Conservation (phyloP, 768 basidiomycete species). For the Phylloporus rhodoxanthus region DNA sequence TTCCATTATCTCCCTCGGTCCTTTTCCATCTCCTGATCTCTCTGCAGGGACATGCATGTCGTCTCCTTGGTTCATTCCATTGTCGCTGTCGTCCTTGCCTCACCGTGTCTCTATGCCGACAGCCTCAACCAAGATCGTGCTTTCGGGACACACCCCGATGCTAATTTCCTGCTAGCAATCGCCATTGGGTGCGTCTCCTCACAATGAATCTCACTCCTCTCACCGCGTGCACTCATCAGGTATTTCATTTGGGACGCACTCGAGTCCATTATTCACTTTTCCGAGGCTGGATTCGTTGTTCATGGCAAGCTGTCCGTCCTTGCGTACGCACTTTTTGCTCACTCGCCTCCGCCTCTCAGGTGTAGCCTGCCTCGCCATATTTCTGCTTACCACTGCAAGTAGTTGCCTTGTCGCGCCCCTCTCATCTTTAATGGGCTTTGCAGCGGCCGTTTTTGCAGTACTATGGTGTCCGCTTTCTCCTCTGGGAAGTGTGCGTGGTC, state of each 20-base stretch:
- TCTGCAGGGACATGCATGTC: constrained; percentile 57
- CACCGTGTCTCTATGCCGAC: constrained; percentile 44
- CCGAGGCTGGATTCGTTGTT: constrained; percentile 67
- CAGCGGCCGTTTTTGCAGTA: constrained; percentile 76
- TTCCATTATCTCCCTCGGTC: constrained; percentile 16
- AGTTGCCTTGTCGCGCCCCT: neutral
- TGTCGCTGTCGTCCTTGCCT: constrained; percentile 58
- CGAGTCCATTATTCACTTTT: constrained; percentile 63
- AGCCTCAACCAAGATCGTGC: constrained; percentile 55
- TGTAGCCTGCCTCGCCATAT: constrained; percentile 59
- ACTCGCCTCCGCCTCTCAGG: constrained; percentile 33
- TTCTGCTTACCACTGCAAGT: constrained; percentile 65
- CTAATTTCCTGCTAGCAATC: constrained; percentile 59
- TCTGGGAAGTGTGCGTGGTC: constrained; percentile 69
- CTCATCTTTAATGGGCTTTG: constrained; percentile 1
- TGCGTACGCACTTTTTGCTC: neutral
- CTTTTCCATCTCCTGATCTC: neutral
- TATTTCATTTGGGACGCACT: constrained; percentile 84
- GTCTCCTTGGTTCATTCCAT: constrained; percentile 71
- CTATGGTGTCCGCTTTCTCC: constrained; percentile 67
- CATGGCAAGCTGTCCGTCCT: constrained; percentile 47
- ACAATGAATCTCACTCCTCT: neutral
- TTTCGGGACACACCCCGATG: constrained; percentile 65
- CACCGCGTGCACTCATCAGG: constrained; percentile 28
- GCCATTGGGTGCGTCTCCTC: constrained; percentile 54